Evolutionary conservation across 305 asterid genomes (phyloP).

Genomic region (Fraxinus albicans): DNA sequence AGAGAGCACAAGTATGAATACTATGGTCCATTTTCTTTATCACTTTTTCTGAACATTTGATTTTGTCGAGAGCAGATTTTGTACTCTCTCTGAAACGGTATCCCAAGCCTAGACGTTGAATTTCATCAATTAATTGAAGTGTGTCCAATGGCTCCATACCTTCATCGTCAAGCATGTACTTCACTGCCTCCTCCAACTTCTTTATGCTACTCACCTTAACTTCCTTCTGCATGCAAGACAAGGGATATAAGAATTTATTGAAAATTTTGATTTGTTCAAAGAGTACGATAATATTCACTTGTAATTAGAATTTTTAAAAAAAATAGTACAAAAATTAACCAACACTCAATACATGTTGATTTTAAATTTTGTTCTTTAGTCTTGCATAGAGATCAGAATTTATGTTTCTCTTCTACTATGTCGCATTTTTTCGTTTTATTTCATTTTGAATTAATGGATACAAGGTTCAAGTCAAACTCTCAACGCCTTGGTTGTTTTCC

Average conservation of each 20-base stretch:
- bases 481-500: no score
- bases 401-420: no score
- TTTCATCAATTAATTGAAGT: slow-evolving; percentile 6
- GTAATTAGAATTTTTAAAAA: no score
- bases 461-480: no score
- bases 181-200: slow-evolving; percentile 11
- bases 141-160: background rate
- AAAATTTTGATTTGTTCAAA: no score
- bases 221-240: background rate
- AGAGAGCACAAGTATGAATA: slow-evolving; percentile 1
- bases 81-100: background rate
- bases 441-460: no score
- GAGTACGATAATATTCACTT: no score
- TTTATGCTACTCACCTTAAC: background rate
- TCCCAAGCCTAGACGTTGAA: background rate
- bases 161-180: slow-evolving; percentile 3
- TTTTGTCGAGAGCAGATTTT: background rate
- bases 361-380: no score
- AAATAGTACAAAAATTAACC: no score
- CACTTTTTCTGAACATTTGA: background rate
- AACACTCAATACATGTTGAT: background rate
- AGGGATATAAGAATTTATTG: no score
- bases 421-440: no score
- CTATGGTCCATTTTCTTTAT: background rate
- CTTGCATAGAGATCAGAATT: no score